These are phyloP conservation scores for Teratosphaeria epicoccoides DNA, from an alignment of 2,329 filamentous ascomycete species.

Conservation along the genomic window DNA sequence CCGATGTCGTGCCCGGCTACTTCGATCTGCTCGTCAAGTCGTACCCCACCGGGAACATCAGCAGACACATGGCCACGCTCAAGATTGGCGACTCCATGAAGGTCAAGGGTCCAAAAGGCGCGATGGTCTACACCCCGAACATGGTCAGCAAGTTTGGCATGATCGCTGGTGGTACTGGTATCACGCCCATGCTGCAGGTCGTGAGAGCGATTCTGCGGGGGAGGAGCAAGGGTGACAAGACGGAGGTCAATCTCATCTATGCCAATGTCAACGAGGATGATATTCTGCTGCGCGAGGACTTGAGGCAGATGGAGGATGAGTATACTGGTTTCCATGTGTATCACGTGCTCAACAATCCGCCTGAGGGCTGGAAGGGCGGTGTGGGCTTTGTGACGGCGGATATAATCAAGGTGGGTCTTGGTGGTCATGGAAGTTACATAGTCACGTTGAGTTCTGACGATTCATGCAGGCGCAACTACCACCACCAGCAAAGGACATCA, in stretches of 20 bases:
- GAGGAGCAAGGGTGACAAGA: constrained; percentile 51
- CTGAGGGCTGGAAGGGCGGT: constrained; percentile 80
- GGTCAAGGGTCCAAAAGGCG: constrained; percentile 88
- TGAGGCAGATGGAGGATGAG: constrained; percentile 66
- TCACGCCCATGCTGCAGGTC: constrained; percentile 97
- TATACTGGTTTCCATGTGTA: constrained; percentile 77
- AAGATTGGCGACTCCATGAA: constrained; percentile 78
- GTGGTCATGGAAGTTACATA: background rate
- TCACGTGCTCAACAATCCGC: constrained; percentile 95
- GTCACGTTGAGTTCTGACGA: background rate
- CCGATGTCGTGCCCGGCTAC: constrained; percentile 78
- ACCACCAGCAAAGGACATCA: constrained; percentile 73
- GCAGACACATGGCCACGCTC: constrained; percentile 76
- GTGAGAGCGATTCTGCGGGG: constrained; percentile 64
- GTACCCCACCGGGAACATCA: constrained; percentile 96
- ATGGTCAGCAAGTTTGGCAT: constrained; percentile 95
- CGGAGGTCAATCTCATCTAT: constrained; percentile 88
- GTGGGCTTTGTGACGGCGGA: constrained; percentile 91
- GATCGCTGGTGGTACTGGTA: constrained; percentile 94
- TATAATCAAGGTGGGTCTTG: constrained; percentile 64
- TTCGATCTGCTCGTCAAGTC: constrained; percentile 97
- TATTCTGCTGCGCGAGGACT: constrained; percentile 84
- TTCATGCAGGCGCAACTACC: constrained; percentile 61
- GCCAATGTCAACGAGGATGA: constrained; percentile 91
- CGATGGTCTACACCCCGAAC: constrained; percentile 94